Evolutionary conservation across 2,329 filamentous ascomycete genomes (phyloP).

Genomic region (Microsporum ferrugineum): DNA sequence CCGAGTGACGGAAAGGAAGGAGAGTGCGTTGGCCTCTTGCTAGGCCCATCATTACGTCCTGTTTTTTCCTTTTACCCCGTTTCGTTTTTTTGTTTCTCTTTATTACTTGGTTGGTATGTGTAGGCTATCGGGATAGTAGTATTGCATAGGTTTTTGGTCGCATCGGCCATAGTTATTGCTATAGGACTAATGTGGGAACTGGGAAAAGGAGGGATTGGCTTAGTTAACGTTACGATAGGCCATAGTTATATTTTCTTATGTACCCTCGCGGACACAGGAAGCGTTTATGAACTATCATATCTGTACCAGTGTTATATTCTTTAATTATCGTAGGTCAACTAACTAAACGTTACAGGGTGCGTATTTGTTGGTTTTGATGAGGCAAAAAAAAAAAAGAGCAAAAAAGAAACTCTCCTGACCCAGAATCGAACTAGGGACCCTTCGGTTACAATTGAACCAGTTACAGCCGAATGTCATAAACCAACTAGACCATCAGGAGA

Average conservation of each 20-base stretch:
- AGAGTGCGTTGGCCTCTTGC: no score
- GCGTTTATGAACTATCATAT: background rate
- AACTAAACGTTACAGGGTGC: no score
- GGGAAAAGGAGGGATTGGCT: background rate
- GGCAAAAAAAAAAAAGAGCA: slow-evolving; percentile 6
- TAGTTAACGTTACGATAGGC: background rate
- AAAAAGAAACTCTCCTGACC: slow-evolving; percentile 10
- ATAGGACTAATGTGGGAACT: background rate
- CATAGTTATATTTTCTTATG: background rate
- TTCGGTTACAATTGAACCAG: slow-evolving; percentile 1
- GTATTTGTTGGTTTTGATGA: background rate
- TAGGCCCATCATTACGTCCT: background rate
- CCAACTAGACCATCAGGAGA: slow-evolving; percentile 8
- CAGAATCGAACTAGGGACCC: slow-evolving; percentile 10
- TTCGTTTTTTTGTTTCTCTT: background rate
- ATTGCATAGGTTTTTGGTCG: background rate
- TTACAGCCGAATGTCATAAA: slow-evolving; percentile 7
- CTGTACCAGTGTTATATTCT: background rate
- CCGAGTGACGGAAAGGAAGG: no score
- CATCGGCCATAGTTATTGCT: background rate
- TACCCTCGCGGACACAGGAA: background rate
- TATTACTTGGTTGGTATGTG: background rate
- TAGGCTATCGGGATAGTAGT: background rate
- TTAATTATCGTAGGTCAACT: no score
- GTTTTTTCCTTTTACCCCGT: background rate